Conservation (phyloP, 805 yeast genomes). For the Pichia ethanolica region DNA sequence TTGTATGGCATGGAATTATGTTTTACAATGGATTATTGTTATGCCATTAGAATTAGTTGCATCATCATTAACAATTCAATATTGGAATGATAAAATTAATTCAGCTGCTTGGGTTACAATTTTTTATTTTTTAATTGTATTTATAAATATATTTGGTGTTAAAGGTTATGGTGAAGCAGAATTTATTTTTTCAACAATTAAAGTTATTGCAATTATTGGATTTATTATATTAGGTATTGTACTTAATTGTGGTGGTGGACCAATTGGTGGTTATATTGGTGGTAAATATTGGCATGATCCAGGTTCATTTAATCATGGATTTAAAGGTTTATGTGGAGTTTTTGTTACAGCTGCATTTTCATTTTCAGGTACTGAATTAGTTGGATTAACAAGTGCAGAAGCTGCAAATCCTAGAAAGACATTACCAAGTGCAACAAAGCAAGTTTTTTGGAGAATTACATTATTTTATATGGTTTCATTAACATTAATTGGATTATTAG, state of each 20-base stretch:
- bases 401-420: slow-evolving; percentile 50
- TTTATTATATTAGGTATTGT: slow-evolving; percentile 48
- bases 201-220: slow-evolving; percentile 49
- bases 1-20: slow-evolving; percentile 51
- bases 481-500: slow-evolving; percentile 42
- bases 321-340: slow-evolving; percentile 57
- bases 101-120: slow-evolving; percentile 49
- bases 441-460: slow-evolving; percentile 52
- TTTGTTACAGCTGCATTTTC: slow-evolving; percentile 55
- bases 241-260: slow-evolving; percentile 55
- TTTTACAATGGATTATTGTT: slow-evolving; percentile 43
- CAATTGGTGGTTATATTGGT: slow-evolving; percentile 49
- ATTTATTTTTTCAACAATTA: slow-evolving; percentile 43
- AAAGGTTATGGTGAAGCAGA: slow-evolving; percentile 64
- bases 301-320: slow-evolving; percentile 41
- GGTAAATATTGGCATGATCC: slow-evolving; percentile 52
- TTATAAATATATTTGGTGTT: slow-evolving; percentile 50
- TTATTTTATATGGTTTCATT: slow-evolving; percentile 46
- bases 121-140: slow-evolving; percentile 41
- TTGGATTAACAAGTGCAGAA: slow-evolving; percentile 58
- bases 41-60: slow-evolving; percentile 49
- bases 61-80: slow-evolving; percentile 40
- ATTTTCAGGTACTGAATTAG: slow-evolving; percentile 57
- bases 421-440: slow-evolving; percentile 54
- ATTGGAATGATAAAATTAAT: slow-evolving; percentile 37